Evolutionary conservation across 2,329 filamentous ascomycete genomes (phyloP).

Genomic region (Lizonia empirigonia): DNA sequence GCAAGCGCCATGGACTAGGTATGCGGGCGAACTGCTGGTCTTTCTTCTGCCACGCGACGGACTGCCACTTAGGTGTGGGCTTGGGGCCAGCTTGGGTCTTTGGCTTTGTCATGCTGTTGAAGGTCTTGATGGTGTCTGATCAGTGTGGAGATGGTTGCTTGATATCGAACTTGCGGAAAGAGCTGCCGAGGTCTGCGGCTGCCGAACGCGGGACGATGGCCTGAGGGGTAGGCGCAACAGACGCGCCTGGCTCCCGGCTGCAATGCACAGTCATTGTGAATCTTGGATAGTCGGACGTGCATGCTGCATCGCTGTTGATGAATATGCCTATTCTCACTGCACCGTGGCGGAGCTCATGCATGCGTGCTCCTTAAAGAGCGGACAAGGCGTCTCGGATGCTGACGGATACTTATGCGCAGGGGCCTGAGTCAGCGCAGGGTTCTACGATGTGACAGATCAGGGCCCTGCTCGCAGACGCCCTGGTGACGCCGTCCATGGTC

Average conservation of each 20-base stretch:
- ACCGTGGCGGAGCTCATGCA: neutral
- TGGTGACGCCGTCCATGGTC: neutral
- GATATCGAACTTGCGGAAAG: slow-evolving; percentile 1
- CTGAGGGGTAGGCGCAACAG: slow-evolving; percentile 22
- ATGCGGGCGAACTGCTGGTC: slow-evolving; percentile 50
- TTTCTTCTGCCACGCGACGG: slow-evolving; percentile 51
- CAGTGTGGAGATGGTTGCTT: slow-evolving; percentile 5
- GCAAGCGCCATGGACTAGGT: slow-evolving; percentile 53
- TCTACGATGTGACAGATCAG: no score
- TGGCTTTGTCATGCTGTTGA: slow-evolving; percentile 21
- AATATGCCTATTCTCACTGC: neutral
- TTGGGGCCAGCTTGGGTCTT: slow-evolving; percentile 12
- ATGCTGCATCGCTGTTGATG: neutral
- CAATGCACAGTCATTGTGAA: neutral
- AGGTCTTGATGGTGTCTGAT: neutral
- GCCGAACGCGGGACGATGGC: slow-evolving; percentile 13
- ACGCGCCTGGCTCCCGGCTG: neutral
- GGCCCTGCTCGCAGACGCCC: neutral
- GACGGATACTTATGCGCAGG: neutral
- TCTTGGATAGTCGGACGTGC: neutral
- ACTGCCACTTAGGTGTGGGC: slow-evolving; percentile 44
- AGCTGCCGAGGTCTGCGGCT: slow-evolving; percentile 7
- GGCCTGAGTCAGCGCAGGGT: neutral
- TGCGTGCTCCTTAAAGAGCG: neutral
- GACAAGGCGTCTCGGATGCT: neutral